Evolutionary conservation across 2,329 filamentous ascomycete genomes (phyloP), one percentile per base, ranked within the genome.

Genomic region (Fusarium fujikuroi): DNA sequence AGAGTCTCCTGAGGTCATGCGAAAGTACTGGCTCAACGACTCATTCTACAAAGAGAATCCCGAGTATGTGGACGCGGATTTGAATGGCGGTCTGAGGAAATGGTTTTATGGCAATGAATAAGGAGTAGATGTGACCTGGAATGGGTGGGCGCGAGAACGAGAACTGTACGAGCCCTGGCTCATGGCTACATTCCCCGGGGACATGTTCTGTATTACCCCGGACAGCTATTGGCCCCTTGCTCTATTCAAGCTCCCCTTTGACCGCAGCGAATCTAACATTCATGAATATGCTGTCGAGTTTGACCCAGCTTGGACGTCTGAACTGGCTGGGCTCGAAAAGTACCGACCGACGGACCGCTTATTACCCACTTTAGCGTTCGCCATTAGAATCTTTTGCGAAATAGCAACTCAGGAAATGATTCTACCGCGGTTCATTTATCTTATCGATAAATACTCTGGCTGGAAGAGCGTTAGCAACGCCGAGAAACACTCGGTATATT

Each of bases 61-160:
- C 5, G 18, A 36, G 14, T 7, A 15, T 5, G n/a, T 36, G 49
- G 32, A 37, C 14, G 5, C 7, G n/a, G 3, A 8, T 9, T 23
- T 36, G 7, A 53, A 28, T 12, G 18, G 9, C 1, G 23, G 49
- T 23, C 34, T 25, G 3, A 11, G 49, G 11, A 37, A 16, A 11
- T 53, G 18, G 32, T 16, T 37, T 15, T 9, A 21, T 1, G 8
- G 32, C 6, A 11, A 8, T 15, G 5, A 21, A 53, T 11, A 37
- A 12, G 18, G 2, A 2, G 3, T 5, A 15, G 18, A 52, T 19
- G 9, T 36, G 30, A 8, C 4, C 3, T 52, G 32, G 16, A 10
- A 34, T 15, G 6, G 0, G 4, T 19, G n/a, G 16, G 1, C 5
- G 7, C 47, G 4, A 23, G 4, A 12, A 2, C 8, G 15, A 10